A percentile compares a stretch with the other conserved stretches of the same genome.
Conservation (phyloP, 345 rosid species). For the Populus tremula region DNA sequence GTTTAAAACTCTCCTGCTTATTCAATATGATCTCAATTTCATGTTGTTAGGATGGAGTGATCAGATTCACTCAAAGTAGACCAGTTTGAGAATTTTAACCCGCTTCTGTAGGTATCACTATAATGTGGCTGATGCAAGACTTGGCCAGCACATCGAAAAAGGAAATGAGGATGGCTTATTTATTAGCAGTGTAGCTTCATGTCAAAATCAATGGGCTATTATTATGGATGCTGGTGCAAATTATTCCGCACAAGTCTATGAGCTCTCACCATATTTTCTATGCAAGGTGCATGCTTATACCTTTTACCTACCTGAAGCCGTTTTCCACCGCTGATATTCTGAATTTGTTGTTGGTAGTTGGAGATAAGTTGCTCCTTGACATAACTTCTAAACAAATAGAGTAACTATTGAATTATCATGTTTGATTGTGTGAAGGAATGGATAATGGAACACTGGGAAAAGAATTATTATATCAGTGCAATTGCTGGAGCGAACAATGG, state of each 20-base stretch:
- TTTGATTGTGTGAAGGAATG: slow-evolving; percentile 57
- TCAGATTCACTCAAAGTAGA: background rate
- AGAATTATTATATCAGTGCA: slow-evolving; percentile 79
- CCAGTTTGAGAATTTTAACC: background rate
- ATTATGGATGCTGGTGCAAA: slow-evolving; percentile 98
- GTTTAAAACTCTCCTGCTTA: background rate
- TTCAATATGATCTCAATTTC: background rate
- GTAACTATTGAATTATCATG: background rate
- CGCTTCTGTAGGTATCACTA: slow-evolving; percentile 74
- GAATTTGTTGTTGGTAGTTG: background rate
- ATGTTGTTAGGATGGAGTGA: background rate
- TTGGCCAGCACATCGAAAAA: slow-evolving; percentile 78
- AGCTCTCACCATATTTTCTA: slow-evolving; percentile 72
- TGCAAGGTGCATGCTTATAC: slow-evolving; percentile 57
- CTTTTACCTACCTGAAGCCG: background rate
- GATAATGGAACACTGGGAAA: slow-evolving; percentile 99
- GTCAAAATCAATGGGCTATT: slow-evolving; percentile 91
- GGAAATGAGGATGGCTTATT: slow-evolving; percentile 91
- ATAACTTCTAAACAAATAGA: background rate
- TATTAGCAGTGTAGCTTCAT: slow-evolving; percentile 90
- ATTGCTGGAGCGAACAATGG: slow-evolving; percentile 90
- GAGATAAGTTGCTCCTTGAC: background rate
- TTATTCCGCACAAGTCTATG: slow-evolving; percentile 82
- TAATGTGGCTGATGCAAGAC: slow-evolving; percentile 80
- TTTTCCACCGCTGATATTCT: background rate